Base-by-base conservation (phyloP, 2,329 filamentous ascomycete genomes). In the Talaromyces sp. region DNA sequence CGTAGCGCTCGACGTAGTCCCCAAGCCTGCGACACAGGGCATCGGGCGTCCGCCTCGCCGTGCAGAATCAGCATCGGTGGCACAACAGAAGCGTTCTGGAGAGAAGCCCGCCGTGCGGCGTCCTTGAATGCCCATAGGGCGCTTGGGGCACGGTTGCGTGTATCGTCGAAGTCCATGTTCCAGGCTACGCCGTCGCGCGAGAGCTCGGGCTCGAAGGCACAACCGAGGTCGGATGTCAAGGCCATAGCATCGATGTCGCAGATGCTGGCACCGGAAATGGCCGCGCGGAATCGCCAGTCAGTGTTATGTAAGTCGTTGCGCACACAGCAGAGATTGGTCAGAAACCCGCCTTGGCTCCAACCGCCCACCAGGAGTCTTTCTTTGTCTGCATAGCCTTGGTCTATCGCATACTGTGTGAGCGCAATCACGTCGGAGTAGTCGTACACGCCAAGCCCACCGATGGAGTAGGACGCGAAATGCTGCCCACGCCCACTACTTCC, bases 61-160 rank as follows among this genome's bases (percentile, higher is more conserved):
- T 69, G 66, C 17, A 69, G 43, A 33, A 69, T 69, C 54, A 69
- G 62, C 50, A 69, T 63, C 17, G 68, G 68, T 19, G 67, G 61
- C 33, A 64, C 54, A 37, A 68, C 59, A 19, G 57, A 17, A n/a
- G 15, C 57, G 19, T 47, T 47, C 17, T 61, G 22, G n/a, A 31
- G 37, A 27, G 25, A 39, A 8, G 57, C 41, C 57, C 57, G 57
- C 27, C n/a, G 22, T 45, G 58, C 33, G 15, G 58, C 60, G 35
- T 65, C 66, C 64, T 49, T 68, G 59, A 61, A 61, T 15, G 25
- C 59, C 68, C 67, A 68, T 15, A 69, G 37, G n/a, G 67, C 62
- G 52, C 67, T 67, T 17, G 59, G 61, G 13, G 59, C 39, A 6
- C 59, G 59, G 35, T 49, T 61, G 6, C 43, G 59, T 50, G 33